Percentiles rank a stretch among this genome's conserved stretches.
phyloP scores from a whole-genome alignment of 257 asterid genomes.

The Nyctanthes arbortristis region DNA sequence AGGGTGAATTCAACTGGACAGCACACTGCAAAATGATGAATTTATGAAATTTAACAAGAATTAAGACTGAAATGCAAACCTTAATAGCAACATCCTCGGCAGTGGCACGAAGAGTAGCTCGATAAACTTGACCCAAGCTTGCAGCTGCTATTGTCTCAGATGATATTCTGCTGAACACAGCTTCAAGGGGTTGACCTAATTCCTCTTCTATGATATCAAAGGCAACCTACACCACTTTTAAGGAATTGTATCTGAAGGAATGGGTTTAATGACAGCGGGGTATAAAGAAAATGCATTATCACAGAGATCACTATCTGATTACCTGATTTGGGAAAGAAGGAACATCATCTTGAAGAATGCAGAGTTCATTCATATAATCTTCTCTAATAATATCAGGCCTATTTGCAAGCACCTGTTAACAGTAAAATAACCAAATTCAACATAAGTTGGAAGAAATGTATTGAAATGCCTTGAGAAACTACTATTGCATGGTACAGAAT shows the following conservation, averaged over 20 bases:
- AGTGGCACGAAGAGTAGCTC: constrained; percentile 88
- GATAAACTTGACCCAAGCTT: constrained; percentile 99
- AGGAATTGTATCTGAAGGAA: constrained; percentile 39
- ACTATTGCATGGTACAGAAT: neutral
- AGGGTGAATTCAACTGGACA: constrained; percentile 18
- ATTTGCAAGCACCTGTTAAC: constrained; percentile 86
- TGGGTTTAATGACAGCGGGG: constrained; percentile 25
- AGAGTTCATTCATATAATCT: constrained; percentile 98
- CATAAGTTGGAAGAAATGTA: neutral
- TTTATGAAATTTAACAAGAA: constrained; percentile 17
- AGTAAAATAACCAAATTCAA: neutral
- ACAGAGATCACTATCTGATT: constrained; percentile 33
- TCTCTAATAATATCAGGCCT: constrained; percentile 99
- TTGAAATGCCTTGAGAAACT: neutral
- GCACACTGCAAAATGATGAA: constrained; percentile 15
- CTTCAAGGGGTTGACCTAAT: constrained; percentile 96
- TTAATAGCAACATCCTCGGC: constrained; percentile 99
- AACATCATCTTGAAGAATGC: constrained; percentile 99
- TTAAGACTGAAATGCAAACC: constrained; percentile 39
- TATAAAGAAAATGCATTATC: constrained; percentile 23
- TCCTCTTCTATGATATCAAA: constrained; percentile 97
- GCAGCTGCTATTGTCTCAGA: constrained; percentile 98
- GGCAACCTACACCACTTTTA: constrained; percentile 89
- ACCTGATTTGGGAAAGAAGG: constrained; percentile 98
- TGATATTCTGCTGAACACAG: constrained; percentile 90